Percentiles rank a stretch among this genome's conserved stretches.
Conservation (phyloP, 805 yeast species). For the Kazachstania taianensis region DNA sequence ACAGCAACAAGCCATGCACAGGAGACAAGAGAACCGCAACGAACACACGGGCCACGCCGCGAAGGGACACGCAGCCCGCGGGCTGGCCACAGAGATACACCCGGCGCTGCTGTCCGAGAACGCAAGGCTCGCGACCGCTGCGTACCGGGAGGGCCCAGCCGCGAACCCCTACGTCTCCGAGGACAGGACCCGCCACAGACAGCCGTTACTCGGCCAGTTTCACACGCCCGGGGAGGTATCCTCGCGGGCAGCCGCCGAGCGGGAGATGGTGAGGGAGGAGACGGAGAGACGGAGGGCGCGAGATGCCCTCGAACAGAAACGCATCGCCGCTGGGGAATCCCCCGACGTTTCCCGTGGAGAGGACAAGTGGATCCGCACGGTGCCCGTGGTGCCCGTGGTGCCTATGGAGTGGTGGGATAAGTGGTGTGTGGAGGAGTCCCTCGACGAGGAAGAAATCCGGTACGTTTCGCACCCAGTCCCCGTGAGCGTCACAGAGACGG, state of each 20-base stretch:
- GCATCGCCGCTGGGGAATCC: constrained; percentile 34
- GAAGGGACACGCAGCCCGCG: constrained; percentile 10
- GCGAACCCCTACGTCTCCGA: too few species aligned
- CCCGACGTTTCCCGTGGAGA: constrained; percentile 52
- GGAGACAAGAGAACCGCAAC: background rate
- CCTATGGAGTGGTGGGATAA: constrained; percentile 95
- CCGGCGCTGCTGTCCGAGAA: constrained; percentile 23
- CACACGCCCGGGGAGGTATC: too few species aligned
- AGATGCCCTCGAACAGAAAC: too few species aligned
- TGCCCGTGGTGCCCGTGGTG: constrained; percentile 42
- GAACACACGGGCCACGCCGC: background rate
- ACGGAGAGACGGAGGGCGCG: too few species aligned
- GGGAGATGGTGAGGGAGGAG: too few species aligned
- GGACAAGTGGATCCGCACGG: constrained; percentile 34
- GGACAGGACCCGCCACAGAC: too few species aligned
- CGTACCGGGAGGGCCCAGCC: too few species aligned
- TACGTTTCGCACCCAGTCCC: constrained; percentile 80
- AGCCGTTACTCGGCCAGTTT: too few species aligned
- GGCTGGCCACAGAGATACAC: constrained; percentile 24
- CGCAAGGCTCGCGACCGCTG: too few species aligned
- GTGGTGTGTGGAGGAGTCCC: constrained; percentile 29
- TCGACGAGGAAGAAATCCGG: constrained; percentile 39
- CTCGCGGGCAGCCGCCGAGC: too few species aligned
- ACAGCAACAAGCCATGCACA: background rate
- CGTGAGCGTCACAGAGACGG: constrained; percentile 41